phyloP scores from a whole-genome alignment of 2,329 filamentous ascomycete genomes.

The Arthrobotrys iridis region DNA sequence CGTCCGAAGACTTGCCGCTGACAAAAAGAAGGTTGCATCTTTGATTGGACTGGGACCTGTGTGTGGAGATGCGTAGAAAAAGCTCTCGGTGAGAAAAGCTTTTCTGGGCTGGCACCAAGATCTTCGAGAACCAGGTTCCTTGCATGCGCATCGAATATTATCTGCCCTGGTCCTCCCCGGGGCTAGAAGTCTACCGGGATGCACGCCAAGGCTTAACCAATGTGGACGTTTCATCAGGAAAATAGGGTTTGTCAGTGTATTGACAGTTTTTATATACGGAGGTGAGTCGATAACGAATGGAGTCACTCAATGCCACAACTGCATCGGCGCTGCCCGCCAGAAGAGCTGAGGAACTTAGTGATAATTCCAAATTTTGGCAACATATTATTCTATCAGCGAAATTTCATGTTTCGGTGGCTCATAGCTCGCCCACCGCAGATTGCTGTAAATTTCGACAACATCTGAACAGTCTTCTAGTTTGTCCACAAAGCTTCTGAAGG shows the following conservation, averaged over 20 bases:
- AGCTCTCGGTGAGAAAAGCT: constrained; percentile 17
- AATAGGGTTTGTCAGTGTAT: neutral
- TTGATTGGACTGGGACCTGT: constrained; percentile 13
- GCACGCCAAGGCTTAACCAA: constrained; percentile 19
- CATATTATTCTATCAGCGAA: constrained; percentile 33
- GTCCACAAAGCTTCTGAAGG: constrained; percentile 33
- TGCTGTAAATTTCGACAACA: constrained; percentile 46
- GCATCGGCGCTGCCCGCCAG: neutral
- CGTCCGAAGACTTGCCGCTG: constrained; percentile 32
- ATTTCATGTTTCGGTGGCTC: constrained; percentile 42
- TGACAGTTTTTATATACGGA: neutral
- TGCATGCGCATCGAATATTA: constrained; percentile 30
- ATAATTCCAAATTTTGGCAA: neutral
- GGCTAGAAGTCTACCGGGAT: constrained; percentile 29
- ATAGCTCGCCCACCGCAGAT: constrained; percentile 44
- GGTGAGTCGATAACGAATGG: neutral
- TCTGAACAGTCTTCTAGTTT: constrained; percentile 47
- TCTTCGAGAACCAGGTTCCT: constrained; percentile 35
- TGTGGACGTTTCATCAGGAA: neutral
- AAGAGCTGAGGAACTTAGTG: neutral
- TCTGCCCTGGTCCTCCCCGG: constrained; percentile 10
- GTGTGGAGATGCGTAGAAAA: constrained; percentile 7
- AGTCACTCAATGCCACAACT: neutral
- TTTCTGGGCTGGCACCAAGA: constrained; percentile 13
- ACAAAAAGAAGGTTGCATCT: neutral